phyloP scores from a whole-genome alignment of 768 basidiomycete genomes.

The Pisolithus orientalis region DNA sequence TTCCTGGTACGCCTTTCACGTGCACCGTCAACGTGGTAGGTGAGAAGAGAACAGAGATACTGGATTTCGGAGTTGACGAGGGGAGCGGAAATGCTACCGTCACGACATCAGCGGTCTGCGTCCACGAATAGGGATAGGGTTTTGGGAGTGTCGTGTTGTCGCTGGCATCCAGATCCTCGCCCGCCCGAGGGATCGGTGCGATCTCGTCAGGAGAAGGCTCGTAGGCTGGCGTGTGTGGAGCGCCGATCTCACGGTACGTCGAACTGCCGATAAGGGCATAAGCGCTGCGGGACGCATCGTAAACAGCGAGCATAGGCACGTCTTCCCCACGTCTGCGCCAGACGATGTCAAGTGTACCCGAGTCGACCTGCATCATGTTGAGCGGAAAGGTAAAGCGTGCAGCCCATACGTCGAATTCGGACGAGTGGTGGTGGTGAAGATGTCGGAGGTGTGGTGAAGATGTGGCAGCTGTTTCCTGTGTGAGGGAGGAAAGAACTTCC shows the following conservation, averaged over 20 bases:
- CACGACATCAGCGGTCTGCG: conserved; percentile 76
- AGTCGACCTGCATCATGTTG: conserved; percentile 23
- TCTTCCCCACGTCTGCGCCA: conserved; percentile 69
- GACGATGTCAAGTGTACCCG: conserved; percentile 42
- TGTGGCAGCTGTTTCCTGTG: conserved; percentile 3
- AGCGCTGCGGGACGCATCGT: conserved; percentile 36
- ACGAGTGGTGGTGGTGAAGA: conserved; percentile 14
- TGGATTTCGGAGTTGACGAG: conserved; percentile 51
- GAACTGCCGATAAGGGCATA: conserved; percentile 58
- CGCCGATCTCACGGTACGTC: conserved; percentile 39
- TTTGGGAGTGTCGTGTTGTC: conserved; percentile 30
- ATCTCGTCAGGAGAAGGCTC: conserved; percentile 63
- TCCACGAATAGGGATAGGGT: conserved; percentile 90
- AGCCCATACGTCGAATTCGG: conserved; percentile 63
- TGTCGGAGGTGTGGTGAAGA: conserved; percentile 7
- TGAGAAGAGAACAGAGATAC: conserved; percentile 65
- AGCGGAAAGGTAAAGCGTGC: conserved; percentile 44
- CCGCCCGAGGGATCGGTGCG: conserved; percentile 58
- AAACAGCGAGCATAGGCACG: conserved; percentile 57
- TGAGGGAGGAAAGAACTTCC: conserved; percentile 11
- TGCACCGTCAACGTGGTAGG: conserved; percentile 60
- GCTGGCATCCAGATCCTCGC: conserved; percentile 52
- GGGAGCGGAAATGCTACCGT: conserved; percentile 85
- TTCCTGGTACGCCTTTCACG: conserved; percentile 33
- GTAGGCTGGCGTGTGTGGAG: conserved; percentile 31